phyloP scores from a whole-genome alignment of 345 rosid genomes.

The Pseudoturritis turrita region DNA sequence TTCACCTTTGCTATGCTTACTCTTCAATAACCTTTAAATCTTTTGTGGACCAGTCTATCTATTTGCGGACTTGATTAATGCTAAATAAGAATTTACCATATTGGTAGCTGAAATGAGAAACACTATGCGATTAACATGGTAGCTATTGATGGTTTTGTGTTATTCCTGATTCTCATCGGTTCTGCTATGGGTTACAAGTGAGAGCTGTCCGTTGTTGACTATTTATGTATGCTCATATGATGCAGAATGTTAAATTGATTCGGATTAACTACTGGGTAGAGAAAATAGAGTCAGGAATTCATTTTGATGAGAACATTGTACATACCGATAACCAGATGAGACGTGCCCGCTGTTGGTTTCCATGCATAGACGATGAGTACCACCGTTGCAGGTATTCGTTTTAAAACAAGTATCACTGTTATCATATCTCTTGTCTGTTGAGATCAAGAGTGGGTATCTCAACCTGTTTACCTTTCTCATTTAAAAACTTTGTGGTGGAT shows the following conservation, averaged over 20 bases:
- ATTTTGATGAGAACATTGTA: slow-evolving; percentile 64
- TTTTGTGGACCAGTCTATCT: not conserved
- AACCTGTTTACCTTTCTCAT: not conserved
- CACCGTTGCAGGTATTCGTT: slow-evolving; percentile 75
- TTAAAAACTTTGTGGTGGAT: slow-evolving; percentile 9
- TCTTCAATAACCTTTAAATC: not conserved
- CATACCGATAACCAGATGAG: slow-evolving; percentile 88
- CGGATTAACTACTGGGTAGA: slow-evolving; percentile 88
- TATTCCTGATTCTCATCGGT: not conserved
- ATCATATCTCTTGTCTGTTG: slow-evolving; percentile 5
- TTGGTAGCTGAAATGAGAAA: not conserved
- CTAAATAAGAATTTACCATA: not conserved
- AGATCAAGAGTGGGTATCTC: not conserved
- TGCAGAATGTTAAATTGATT: slow-evolving; percentile 95
- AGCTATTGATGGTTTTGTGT: not conserved
- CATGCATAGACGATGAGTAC: slow-evolving; percentile 73
- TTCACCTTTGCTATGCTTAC: not conserved
- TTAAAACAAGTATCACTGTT: not conserved
- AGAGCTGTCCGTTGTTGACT: not conserved
- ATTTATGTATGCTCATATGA: slow-evolving; percentile 16
- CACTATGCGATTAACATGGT: not conserved
- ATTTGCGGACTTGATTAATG: slow-evolving; percentile 2
- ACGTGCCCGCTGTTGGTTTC: slow-evolving; percentile 98
- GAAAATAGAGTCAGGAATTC: slow-evolving; percentile 87
- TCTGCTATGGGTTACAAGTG: not conserved